Conservation (phyloP, 345 rosid species). For the Citrus mangshanensis region DNA sequence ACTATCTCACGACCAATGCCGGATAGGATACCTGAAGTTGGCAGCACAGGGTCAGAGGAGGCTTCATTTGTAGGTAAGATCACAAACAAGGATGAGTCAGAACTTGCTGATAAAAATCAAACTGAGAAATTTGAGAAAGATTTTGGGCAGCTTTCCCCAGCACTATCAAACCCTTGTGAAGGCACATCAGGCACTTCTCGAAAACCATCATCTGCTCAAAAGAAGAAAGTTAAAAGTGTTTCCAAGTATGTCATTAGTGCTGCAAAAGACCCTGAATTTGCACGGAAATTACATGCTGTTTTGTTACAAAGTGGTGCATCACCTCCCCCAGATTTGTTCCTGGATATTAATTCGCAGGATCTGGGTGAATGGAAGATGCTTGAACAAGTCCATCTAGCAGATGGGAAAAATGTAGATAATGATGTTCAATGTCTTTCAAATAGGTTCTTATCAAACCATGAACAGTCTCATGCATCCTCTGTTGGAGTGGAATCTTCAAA, state of each 20-base stretch:
- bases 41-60: slow-evolving; percentile 29
- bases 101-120: slow-evolving; percentile 43
- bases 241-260: slow-evolving; percentile 86
- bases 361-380: slow-evolving; percentile 31
- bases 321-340: slow-evolving; percentile 81
- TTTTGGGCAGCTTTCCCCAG: slow-evolving; percentile 57
- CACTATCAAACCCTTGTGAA: slow-evolving; percentile 39
- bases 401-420: slow-evolving; percentile 25
- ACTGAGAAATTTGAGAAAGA: slow-evolving; percentile 63
- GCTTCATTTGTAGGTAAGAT: slow-evolving; percentile 33
- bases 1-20: slow-evolving; percentile 23
- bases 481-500: slow-evolving; percentile 13
- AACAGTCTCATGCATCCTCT: slow-evolving; percentile 17
- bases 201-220: slow-evolving; percentile 60
- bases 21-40: slow-evolving; percentile 21
- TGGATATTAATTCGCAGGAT: slow-evolving; percentile 51
- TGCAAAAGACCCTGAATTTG: slow-evolving; percentile 90
- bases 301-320: slow-evolving; percentile 89
- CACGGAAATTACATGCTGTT: slow-evolving; percentile 87
- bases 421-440: slow-evolving; percentile 26
- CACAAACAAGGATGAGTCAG: slow-evolving; percentile 30
- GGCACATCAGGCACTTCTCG: slow-evolving; percentile 35
- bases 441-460: slow-evolving; percentile 27
- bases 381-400: slow-evolving; percentile 31
- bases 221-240: slow-evolving; percentile 79